These are phyloP conservation scores for Fusarium phyllophilum DNA, from an alignment of 2,329 filamentous ascomycete genomes.

Conservation along the genomic window DNA sequence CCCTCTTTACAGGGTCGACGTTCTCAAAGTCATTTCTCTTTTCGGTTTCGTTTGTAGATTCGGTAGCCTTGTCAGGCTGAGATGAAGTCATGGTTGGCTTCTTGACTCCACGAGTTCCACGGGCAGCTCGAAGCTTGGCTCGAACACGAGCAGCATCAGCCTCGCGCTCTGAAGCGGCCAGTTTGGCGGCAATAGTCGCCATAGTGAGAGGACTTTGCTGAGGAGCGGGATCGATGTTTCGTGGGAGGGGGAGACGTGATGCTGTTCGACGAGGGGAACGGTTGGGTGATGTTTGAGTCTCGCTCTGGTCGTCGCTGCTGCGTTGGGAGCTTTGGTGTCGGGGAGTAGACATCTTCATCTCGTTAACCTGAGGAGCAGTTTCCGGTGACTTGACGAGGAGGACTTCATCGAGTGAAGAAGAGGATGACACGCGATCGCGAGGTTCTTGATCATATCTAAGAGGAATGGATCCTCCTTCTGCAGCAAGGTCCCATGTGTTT, in stretches of 20 bases:
- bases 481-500: slow-evolving; percentile 55
- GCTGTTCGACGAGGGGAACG: slow-evolving; percentile 35
- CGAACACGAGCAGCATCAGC: slow-evolving; percentile 71
- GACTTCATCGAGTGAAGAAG: slow-evolving; percentile 49
- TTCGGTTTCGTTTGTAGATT: slow-evolving; percentile 12
- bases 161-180: slow-evolving; percentile 71
- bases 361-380: slow-evolving; percentile 11
- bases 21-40: slow-evolving; percentile 34
- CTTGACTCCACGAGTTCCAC: slow-evolving; percentile 50
- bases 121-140: slow-evolving; percentile 69
- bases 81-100: slow-evolving; percentile 43
- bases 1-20: slow-evolving; percentile 51
- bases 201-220: slow-evolving; percentile 69
- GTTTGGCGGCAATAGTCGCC: slow-evolving; percentile 70
- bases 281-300: slow-evolving; percentile 20
- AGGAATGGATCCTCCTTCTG: slow-evolving; percentile 32
- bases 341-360: slow-evolving; percentile 28
- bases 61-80: slow-evolving; percentile 26
- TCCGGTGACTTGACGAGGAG: slow-evolving; percentile 44
- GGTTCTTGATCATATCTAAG: slow-evolving; percentile 5
- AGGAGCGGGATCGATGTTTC: slow-evolving; percentile 51
- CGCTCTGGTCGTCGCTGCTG: slow-evolving; percentile 24
- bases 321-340: slow-evolving; percentile 30
- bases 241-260: slow-evolving; percentile 46
- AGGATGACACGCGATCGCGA: slow-evolving; percentile 43